Evolutionary conservation across 768 basidiomycete species (phyloP), one percentile per base, ranked within the genome.

Genomic region (Lactarius hengduanensis): DNA sequence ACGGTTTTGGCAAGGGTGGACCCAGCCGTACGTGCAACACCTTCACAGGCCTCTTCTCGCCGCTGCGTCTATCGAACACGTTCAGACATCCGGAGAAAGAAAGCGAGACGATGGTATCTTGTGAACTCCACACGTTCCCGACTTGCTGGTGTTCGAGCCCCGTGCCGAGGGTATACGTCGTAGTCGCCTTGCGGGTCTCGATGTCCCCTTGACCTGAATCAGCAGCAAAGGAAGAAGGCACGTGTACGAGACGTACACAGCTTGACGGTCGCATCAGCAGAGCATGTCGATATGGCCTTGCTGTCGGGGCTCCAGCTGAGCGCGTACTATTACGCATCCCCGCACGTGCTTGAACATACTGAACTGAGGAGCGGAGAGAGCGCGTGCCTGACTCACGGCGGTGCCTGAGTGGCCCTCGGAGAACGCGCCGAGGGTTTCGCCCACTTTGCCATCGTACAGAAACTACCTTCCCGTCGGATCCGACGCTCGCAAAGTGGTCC

Each of bases 381-480:
- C 30, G 61, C 18, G 58, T 26, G 54, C 20, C 36, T 53, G 36
- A 82, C 90, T 71, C 75, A 92, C 91, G 63, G 91, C 85, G 70
- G 83, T 87, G 55, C 91, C 92, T 72, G 84, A 86, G 75, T 94
- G 92, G 4, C 85, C 83, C 63, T 89, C 87, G 15, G 82, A 81
- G 59, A 95, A 73, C 71, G 93, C 92, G 20, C 80, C 82, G 26
- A 89, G 69, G 4, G 86, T 87, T 32, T 96, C 92, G 1, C 95
- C 96, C 2, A 85, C 88, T 76, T 91, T 90, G 32, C 96, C 96
- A 64, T 96, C 92, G 74, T 96, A 96, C 15, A 98, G 72, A 79
- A 97, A 91, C n/a, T 26, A 91, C 77, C 78, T 90, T 96, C 36
- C 82, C 83, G 75, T 98, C 96, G 6, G 92, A 90, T 26, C 94